These are phyloP conservation scores for Plasmodium vivax DNA, from an alignment of 169 alveolate species.

Conservation along the genomic window DNA sequence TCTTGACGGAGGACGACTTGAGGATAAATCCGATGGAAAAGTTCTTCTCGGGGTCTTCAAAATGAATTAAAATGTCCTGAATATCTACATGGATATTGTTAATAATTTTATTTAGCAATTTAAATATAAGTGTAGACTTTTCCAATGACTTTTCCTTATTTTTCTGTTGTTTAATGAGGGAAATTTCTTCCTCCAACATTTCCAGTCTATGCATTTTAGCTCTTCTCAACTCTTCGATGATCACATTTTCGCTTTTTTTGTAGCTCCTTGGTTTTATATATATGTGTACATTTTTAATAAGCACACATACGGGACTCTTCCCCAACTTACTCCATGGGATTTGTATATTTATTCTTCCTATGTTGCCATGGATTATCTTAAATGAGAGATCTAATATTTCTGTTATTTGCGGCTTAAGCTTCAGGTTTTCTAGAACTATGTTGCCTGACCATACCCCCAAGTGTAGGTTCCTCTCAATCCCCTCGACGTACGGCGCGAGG, in stretches of 20 bases:
- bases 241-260: constrained; percentile 82
- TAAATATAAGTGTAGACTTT: constrained; percentile 84
- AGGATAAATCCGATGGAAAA: constrained; percentile 82
- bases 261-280: constrained; percentile 80
- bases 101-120: constrained; percentile 84
- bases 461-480: constrained; percentile 86
- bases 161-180: constrained; percentile 70
- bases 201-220: constrained; percentile 79
- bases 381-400: constrained; percentile 76
- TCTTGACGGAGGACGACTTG: constrained; percentile 81
- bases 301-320: constrained; percentile 84
- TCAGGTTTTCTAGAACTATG: constrained; percentile 84
- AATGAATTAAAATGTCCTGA: constrained; percentile 85
- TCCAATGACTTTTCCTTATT: constrained; percentile 72
- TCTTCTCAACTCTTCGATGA: constrained; percentile 79
- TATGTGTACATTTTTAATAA: constrained; percentile 84
- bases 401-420: constrained; percentile 86
- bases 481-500: constrained; percentile 90
- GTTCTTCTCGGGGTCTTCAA: constrained; percentile 79
- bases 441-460: constrained; percentile 91
- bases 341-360: constrained; percentile 84
- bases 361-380: constrained; percentile 82
- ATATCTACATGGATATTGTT: constrained; percentile 87
- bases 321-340: constrained; percentile 90
- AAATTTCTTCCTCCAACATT: constrained; percentile 77